Base-by-base conservation (phyloP, 2,329 filamentous ascomycete species). In the Monilinia polystroma region DNA sequence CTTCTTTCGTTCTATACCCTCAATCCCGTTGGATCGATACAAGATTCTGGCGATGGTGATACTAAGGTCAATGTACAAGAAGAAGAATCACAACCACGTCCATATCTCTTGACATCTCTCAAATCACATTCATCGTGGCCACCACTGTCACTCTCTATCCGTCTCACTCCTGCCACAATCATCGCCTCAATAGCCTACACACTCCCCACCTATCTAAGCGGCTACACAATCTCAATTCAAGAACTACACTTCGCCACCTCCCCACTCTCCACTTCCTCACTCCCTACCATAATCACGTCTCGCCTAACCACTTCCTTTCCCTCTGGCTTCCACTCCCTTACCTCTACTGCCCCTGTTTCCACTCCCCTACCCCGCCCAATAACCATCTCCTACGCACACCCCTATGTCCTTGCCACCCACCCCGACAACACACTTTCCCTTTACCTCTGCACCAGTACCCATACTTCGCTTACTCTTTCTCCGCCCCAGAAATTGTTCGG, bases 141-240 rank as follows among this genome's bases (percentile, higher is more conserved):
- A 3, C 93, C 93, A 1, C 80, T 96, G 12, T 91, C 92, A 0
- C 79, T 97, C n/a, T 94, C 92, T 0, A 85, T 98, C 49, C 87
- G 93, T n/a, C 84, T 82, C 35, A 86, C 86, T 18, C 76, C 85
- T 0, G 80, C 81, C 4, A 85, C 85, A 14, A 85, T 92, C 23
- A 85, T 92, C n/a, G 90, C 92, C 2, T 93, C 91, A 0, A 90
- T 97, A 68, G 93, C 92, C 1, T 97, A 96, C 76, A 91, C 91
- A 0, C 87, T 96, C 70, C 88, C 90, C 20, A 90, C 90, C 2
- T 86, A 88, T 72, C 82, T 89, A 3, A 87, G 87, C 54, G 93
- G 93, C 38, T 97, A 93, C 91, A 93, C 90, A 10, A 85, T 97
- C 20, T 93, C 93, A 2, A 86, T 98, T n/a, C 94, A 98, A 77